Conservation (phyloP, 495 filamentous ascomycete genomes). For the Poronia punctata region DNA sequence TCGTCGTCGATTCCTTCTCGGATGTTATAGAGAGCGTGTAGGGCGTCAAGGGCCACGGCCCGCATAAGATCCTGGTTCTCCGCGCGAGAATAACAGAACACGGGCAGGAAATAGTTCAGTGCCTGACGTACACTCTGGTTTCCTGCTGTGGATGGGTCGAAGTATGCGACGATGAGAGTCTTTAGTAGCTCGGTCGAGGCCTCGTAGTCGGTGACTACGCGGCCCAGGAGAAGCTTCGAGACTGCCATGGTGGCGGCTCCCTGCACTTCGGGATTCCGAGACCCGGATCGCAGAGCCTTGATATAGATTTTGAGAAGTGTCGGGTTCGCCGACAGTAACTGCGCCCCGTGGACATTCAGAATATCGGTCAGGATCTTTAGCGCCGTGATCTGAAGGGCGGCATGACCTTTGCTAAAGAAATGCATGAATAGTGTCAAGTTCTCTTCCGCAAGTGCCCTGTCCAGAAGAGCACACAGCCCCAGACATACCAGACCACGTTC, state of each 20-base stretch:
- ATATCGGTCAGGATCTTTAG: conserved; percentile 93
- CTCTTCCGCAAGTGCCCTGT: conserved; percentile 83
- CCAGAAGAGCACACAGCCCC: conserved; percentile 84
- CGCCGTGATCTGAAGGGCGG: conserved; percentile 79
- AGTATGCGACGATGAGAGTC: conserved; percentile 77
- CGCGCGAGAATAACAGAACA: conserved; percentile 77
- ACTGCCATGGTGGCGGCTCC: conserved; percentile 74
- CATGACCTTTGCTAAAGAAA: conserved; percentile 89
- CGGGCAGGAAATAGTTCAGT: conserved; percentile 90
- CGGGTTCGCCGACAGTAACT: conserved; percentile 54
- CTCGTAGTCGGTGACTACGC: conserved; percentile 51
- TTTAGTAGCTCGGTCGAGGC: conserved; percentile 64
- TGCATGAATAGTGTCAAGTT: conserved; percentile 93
- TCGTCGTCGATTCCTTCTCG: conserved; percentile 67
- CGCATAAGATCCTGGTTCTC: conserved; percentile 79
- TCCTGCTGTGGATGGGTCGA: conserved; percentile 73
- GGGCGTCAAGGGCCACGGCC: conserved; percentile 55
- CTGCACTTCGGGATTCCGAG: conserved; percentile 64
- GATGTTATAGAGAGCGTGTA: conserved; percentile 59
- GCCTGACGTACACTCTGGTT: conserved; percentile 88
- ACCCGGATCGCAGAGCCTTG: conserved; percentile 64
- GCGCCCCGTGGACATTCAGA: conserved; percentile 73
- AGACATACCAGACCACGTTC: conserved; percentile 85
- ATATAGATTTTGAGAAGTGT: conserved; percentile 69
- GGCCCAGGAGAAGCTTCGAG: conserved; percentile 78